These are phyloP conservation scores for Lachnellula hyalina DNA, from an alignment of 2,329 filamentous ascomycete genomes.

Conservation along the genomic window DNA sequence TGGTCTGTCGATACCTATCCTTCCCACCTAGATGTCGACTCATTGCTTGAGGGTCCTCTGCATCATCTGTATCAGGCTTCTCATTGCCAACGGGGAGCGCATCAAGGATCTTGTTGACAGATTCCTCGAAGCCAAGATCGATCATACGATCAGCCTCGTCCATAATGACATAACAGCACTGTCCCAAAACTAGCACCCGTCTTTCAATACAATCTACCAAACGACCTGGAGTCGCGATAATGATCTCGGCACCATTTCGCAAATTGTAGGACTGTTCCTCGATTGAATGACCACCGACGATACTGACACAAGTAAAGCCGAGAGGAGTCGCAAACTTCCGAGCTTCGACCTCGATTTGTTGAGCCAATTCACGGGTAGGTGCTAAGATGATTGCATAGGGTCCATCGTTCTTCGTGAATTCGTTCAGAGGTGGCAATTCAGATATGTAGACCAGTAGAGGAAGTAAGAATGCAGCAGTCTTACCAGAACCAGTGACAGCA, in stretches of 20 bases:
- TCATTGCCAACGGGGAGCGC: constrained; percentile 88
- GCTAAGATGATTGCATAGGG: constrained; percentile 97
- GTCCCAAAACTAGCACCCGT: constrained; percentile 82
- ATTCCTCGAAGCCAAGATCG: constrained; percentile 94
- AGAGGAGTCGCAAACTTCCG: constrained; percentile 86
- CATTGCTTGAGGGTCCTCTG: constrained; percentile 85
- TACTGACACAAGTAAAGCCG: constrained; percentile 91
- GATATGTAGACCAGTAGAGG: constrained; percentile 93
- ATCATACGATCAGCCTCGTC: constrained; percentile 99
- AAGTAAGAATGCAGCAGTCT: constrained; percentile 91
- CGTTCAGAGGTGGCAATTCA: constrained; percentile 77
- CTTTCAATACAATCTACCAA: constrained; percentile 96
- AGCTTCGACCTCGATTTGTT: constrained; percentile 94
- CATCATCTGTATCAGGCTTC: constrained; percentile 89
- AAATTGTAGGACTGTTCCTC: constrained; percentile 91
- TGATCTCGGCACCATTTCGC: constrained; percentile 89
- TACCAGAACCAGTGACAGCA: constrained; percentile 95
- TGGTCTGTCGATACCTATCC: constrained; percentile 88
- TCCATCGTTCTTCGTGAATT: constrained; percentile 85
- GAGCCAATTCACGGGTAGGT: constrained; percentile 92
- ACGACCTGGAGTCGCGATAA: constrained; percentile 97
- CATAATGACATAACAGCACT: constrained; percentile 99
- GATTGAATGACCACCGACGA: constrained; percentile 93
- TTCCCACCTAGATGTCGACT: constrained; percentile 67
- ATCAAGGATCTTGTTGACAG: constrained; percentile 94